Base-by-base conservation (phyloP, 495 filamentous ascomycete genomes). In the Physcia stellaris region DNA sequence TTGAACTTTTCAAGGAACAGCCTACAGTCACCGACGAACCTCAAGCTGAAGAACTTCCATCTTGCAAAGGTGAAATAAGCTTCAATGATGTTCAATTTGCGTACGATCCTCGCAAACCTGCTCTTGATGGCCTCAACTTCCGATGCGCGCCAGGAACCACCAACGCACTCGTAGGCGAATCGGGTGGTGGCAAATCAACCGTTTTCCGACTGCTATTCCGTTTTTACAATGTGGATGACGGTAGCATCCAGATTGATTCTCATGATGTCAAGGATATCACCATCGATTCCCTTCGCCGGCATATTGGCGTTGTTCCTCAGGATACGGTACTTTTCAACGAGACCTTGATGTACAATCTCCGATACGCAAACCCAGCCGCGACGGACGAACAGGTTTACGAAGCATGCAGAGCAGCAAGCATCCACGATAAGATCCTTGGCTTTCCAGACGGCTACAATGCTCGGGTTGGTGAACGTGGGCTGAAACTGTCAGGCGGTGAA, bases 271-370 rank as follows among this genome's bases (percentile, higher is more conserved):
- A 80, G 46, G 76, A 83, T 49, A 59, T 93, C 43, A 92, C 85
- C 4, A 94, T 96, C 51, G 84, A 96, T 58, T 92, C 85, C n/a
- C 60, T 98, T 26, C 79, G 90, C 39, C 69, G 69, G 31, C 79
- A 83, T 50, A 94, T 96, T 51, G 90, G 90, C 22, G 90, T 98
- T 36, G 90, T 98, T 15, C 90, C 90, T 7, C 90, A 98, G 56
- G 90, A 98, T 50, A 94, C 87, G 1, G 77, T 94, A 9, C 66
- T 98, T 35, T 98, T 98, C 71, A 96, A 98, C 55, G 90, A 96
- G 58, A 82, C 81, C 0, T 57, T 98, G 39, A 94, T 96, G 90
- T 84, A 96, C 62, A 98, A 98, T 50, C 62, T 98, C 39, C 83
- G 79, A 58, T 98, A 98, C 54, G 92, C 92, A 30, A 92, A 92